A percentile compares a stretch with the other conserved stretches of the same genome.
Conservation (phyloP, 1,139 yeast genomes). For the Dujonia santamariae region DNA sequence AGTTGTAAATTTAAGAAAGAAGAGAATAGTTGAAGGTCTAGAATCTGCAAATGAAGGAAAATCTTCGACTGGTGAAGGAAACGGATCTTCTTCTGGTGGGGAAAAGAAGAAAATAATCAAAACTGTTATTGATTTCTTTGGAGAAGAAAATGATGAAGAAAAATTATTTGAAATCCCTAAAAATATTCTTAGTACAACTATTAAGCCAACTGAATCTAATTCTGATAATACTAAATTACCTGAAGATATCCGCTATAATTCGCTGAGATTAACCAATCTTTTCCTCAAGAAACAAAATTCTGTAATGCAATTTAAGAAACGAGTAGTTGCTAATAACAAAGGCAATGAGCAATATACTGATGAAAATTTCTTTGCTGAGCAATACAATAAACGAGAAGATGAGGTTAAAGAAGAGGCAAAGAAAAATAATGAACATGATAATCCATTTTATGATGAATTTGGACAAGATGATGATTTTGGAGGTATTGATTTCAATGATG, state of each 20-base stretch:
- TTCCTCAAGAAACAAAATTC: conserved; percentile 63
- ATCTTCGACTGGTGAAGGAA: too few relatives aligned
- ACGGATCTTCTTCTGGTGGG: conserved; percentile 3
- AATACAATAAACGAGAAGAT: conserved; percentile 46
- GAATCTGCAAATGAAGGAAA: conserved; percentile 4
- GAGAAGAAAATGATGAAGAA: conserved; percentile 38
- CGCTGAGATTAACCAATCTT: conserved; percentile 63
- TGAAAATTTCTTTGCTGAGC: conserved; percentile 73
- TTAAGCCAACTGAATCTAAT: conserved; percentile 23
- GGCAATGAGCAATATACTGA: conserved; percentile 43
- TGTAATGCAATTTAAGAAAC: conserved; percentile 26
- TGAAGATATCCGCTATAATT: conserved; percentile 68
- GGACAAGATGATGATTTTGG: conserved; percentile 38
- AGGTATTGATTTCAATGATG: conserved; percentile 47
- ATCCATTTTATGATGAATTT: conserved; percentile 25
- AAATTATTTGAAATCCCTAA: conserved; percentile 49
- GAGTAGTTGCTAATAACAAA: conserved; percentile 10
- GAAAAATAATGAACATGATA: conserved; percentile 40
- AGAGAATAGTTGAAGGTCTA: conserved; percentile 8
- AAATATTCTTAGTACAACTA: conserved; percentile 28
- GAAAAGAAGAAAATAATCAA: conserved; percentile 26
- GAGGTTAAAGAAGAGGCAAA: conserved; percentile 34
- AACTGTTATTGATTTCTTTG: conserved; percentile 50
- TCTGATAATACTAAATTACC: conserved; percentile 55
- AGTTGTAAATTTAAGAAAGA: conserved; percentile 55